A percentile compares a stretch with the other conserved stretches of the same genome.
Evolutionary conservation across 805 yeast genomes (phyloP).

Genomic region (Yamadazyma akitaensis): DNA sequence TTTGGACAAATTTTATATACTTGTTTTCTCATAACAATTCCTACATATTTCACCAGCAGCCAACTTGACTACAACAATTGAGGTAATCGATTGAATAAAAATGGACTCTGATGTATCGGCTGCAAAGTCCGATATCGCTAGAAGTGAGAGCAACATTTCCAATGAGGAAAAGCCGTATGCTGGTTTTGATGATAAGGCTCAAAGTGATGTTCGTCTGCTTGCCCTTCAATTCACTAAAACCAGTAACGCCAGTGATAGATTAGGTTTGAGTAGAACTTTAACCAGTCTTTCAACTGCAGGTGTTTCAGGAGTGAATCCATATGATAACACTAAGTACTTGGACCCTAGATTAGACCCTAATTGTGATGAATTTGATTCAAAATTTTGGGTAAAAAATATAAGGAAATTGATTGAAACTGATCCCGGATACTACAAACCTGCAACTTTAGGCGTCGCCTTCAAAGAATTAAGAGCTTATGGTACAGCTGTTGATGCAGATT

Average conservation of each 20-base stretch:
- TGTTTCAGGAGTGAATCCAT: slow-evolving; percentile 49
- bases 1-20: too few relatives aligned
- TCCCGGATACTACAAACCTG: slow-evolving; percentile 61
- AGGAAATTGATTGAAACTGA: slow-evolving; percentile 51
- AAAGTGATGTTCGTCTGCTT: slow-evolving; percentile 34
- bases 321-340: slow-evolving; percentile 15
- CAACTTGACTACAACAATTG: too few relatives aligned
- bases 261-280: slow-evolving; percentile 27
- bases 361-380: slow-evolving; percentile 55
- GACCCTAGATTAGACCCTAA: slow-evolving; percentile 48
- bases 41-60: too few relatives aligned
- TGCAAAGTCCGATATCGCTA: not conserved
- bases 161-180: slow-evolving; percentile 5
- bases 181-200: slow-evolving; percentile 36
- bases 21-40: too few relatives aligned
- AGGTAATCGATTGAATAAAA: too few relatives aligned
- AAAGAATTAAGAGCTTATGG: slow-evolving; percentile 59
- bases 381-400: slow-evolving; percentile 66
- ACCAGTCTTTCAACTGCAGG: slow-evolving; percentile 48
- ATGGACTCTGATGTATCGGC: slow-evolving; percentile 1
- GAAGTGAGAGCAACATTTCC: not conserved
- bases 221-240: slow-evolving; percentile 22
- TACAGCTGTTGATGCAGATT: slow-evolving; percentile 64
- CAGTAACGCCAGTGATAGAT: not conserved
- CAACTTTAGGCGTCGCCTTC: slow-evolving; percentile 58